Evolutionary conservation across 306 rosid genomes (phyloP).

Genomic region (Senna siamea): DNA sequence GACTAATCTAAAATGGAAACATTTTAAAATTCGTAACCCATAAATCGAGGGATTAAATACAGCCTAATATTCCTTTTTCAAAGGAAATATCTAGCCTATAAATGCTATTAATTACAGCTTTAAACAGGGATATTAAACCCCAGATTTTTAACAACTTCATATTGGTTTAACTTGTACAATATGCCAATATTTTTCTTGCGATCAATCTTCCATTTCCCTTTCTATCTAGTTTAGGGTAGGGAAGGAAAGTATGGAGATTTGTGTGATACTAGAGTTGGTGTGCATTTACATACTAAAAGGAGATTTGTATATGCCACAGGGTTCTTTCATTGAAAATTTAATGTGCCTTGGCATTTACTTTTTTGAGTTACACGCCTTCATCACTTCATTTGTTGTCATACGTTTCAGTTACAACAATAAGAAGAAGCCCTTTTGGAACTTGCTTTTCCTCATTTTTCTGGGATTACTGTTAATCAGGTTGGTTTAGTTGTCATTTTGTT

Average conservation of each 20-base stretch:
- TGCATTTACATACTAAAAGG: slow-evolving; percentile 22
- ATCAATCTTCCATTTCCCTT: not conserved
- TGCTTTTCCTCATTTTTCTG: slow-evolving; percentile 64
- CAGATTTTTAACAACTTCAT: too few species aligned
- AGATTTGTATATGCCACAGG: slow-evolving; percentile 12
- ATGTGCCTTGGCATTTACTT: slow-evolving; percentile 14
- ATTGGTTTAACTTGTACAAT: not conserved
- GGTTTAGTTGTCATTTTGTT: slow-evolving; percentile 39
- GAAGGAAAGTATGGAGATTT: slow-evolving; percentile 6
- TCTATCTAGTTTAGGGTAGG: not conserved
- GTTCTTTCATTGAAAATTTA: slow-evolving; percentile 9
- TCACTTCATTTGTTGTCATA: slow-evolving; percentile 25
- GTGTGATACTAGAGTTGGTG: slow-evolving; percentile 16
- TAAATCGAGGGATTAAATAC: too few species aligned
- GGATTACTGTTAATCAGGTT: slow-evolving; percentile 79
- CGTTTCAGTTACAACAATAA: slow-evolving; percentile 88
- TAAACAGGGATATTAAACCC: too few species aligned
- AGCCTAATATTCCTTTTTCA: too few species aligned
- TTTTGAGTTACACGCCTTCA: slow-evolving; percentile 30
- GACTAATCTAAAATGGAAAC: too few species aligned
- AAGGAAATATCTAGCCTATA: too few species aligned
- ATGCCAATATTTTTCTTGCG: not conserved
- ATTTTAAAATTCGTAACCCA: too few species aligned
- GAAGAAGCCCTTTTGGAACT: slow-evolving; percentile 77
- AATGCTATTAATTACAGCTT: too few species aligned